These are phyloP conservation scores for Monilinia vaccinii-corymbosi DNA, from an alignment of 2,329 filamentous ascomycete species.

Conservation along the genomic window DNA sequence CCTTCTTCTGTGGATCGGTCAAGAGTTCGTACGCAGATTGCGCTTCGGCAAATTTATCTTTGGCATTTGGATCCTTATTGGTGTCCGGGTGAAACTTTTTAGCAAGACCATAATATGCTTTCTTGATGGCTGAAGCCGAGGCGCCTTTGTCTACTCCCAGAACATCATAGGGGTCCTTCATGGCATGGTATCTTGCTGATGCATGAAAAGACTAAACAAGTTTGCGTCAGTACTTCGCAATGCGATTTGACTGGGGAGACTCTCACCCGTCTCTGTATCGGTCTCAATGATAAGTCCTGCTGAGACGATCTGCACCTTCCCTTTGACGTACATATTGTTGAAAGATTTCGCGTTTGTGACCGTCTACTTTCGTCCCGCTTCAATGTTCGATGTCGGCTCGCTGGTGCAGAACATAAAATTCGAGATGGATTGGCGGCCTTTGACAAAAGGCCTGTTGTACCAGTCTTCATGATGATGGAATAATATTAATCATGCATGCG, in stretches of 20 bases:
- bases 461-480: constrained; percentile 25
- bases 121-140: constrained; percentile 86
- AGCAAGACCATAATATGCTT: constrained; percentile 92
- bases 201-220: constrained; percentile 25
- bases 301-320: background rate
- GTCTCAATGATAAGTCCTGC: background rate
- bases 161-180: constrained; percentile 74
- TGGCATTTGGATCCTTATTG: constrained; percentile 88
- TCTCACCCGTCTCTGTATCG: constrained; percentile 23
- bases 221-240: background rate
- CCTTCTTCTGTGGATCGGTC: constrained; percentile 85
- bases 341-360: constrained; percentile 16
- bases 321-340: background rate
- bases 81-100: constrained; percentile 98
- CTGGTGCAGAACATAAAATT: constrained; percentile 22
- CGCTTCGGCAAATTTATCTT: constrained; percentile 89
- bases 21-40: constrained; percentile 91
- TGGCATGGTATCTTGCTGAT: constrained; percentile 24
- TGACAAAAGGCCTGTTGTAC: constrained; percentile 26
- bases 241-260: background rate
- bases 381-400: constrained; percentile 18
- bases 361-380: constrained; percentile 13
- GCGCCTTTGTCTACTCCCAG: constrained; percentile 78
- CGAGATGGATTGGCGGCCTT: constrained; percentile 26
- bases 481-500: background rate